Base-by-base conservation (phyloP, 495 filamentous ascomycete species). In the Hypoxylon lienhwacheense region DNA sequence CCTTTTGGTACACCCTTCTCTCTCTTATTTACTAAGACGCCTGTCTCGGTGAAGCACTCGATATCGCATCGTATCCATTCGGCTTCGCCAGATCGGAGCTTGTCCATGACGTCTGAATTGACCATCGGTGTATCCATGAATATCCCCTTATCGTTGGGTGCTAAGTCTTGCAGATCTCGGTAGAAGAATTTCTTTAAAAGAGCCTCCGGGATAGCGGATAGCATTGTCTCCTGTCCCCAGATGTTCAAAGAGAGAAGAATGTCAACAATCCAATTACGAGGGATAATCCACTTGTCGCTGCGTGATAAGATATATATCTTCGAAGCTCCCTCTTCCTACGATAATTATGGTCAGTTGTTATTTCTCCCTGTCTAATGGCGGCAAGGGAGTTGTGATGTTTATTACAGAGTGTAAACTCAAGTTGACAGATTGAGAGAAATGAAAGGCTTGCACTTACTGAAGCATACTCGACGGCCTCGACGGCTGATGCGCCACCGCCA, bases 221-320 rank as follows among this genome's bases (percentile, higher is more conserved):
- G 65, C 1, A 76, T 65, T 0, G 85, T 90, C 70, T 93, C 87
- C 55, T 85, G 78, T 4, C 90, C 88, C 54, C 90, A 86, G 47
- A 92, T 79, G 63, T 95, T 95, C 51, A 88, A 67, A 0, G 86
- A 77, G 7, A 95, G 76, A 15, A 93, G 74, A 5, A 83, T 76
- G 64, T 93, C 86, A 24, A 91, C 74, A 10, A 92, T 29, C 2
- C 86, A 72, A 56, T 91, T 90, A 10, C 90, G 82, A 2, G 89
- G 90, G 46, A 93, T 91, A 43, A 93, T 85, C 89, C 89, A 93
- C 72, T 93, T 93, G 63, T 93, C 89, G 17, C 81, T 85, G 11
- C 89, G 80, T 1, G 88, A 83, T 4, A 93, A 77, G 12, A 95
- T 82, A 54, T 85, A 83, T 1, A 87, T 85, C 55, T 85, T 82